Conservation (phyloP, 2,329 filamentous ascomycete genomes). For the Aspergillus jensenii region DNA sequence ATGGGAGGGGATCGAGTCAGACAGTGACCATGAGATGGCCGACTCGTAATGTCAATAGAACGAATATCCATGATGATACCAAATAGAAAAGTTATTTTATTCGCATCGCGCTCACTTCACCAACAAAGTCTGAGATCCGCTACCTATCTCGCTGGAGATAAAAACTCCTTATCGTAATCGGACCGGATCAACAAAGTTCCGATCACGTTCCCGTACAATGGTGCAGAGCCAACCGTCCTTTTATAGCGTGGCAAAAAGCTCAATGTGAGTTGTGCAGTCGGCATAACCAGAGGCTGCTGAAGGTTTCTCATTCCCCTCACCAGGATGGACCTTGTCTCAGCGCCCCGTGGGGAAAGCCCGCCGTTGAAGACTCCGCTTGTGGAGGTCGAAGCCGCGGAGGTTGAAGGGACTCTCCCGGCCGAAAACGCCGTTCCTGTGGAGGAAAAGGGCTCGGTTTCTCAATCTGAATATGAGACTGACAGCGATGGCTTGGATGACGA, state of each 20-base stretch:
- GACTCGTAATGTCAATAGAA: conserved; percentile 39
- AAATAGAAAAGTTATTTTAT: conserved; percentile 20
- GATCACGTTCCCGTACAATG: conserved; percentile 22
- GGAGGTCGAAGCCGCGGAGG: conserved; percentile 33
- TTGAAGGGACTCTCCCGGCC: conserved; percentile 21
- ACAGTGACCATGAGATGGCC: conserved; percentile 56
- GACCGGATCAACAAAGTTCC: conserved; percentile 32
- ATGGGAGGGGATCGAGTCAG: conserved; percentile 55
- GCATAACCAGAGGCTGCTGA: conserved; percentile 31
- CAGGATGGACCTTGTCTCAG: conserved; percentile 42
- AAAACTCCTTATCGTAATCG: conserved; percentile 15
- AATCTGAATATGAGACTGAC: conserved; percentile 35
- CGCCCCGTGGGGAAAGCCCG: conserved; percentile 32
- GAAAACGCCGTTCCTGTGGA: conserved; percentile 28
- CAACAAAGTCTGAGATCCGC: neutral
- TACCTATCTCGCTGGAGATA: neutral
- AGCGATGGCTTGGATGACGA: conserved; percentile 40
- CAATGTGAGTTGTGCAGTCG: conserved; percentile 31
- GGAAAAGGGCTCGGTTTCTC: conserved; percentile 27
- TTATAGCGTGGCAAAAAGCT: conserved; percentile 27
- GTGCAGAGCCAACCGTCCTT: conserved; percentile 29
- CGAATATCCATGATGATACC: conserved; percentile 31
- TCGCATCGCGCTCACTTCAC: neutral
- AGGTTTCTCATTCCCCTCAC: conserved; percentile 29
- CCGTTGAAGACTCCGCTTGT: conserved; percentile 36